Base-by-base conservation (phyloP, 2,329 filamentous ascomycete genomes). In the Alternaria metachromatica region DNA sequence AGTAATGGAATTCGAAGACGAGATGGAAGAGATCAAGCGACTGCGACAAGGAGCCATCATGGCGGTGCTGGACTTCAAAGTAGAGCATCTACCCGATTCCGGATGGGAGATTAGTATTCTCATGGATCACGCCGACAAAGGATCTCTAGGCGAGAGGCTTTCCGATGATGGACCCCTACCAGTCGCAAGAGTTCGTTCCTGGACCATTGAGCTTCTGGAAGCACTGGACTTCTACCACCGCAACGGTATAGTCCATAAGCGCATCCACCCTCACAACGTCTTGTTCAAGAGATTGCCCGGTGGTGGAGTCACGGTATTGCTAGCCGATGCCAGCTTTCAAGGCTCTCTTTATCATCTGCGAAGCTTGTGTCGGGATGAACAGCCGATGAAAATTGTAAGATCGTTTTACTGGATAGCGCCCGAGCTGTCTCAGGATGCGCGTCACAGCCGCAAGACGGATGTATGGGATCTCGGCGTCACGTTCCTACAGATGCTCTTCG, bases 401-500 rank as follows among this genome's bases (percentile, higher is more conserved):
- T 94, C 93, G 15, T 89, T 91, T 2, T 93, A 93, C 69, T 97
- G 94, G 94, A 81, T 92, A 7, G 89, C 94, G 2, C 92, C 94
- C 1, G 94, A 97, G 80, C 86, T 94, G 55, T 87, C 87, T 6
- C 28, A 87, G 86, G 63, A 90, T 87, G 26, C 86, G 23, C 76
- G 78, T 41, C 78, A 79, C 56, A 91, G 78, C 85, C 90, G 81
- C 72, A 97, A 97, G 78, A 93, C 93, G 0, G 96, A 98, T 77
- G 88, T 98, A 9, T 99, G 96, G 96, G 92, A 97, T 69, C 89
- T 99, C 72, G 96, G 96, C 5, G 88, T 97, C 28, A 87, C 97
- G 6, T 92, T 97, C 71, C 80, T 97, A 43, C 95, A 99, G 78
- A 97, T 98, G 93, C 87, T 96, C 4, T 95, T 97, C 77, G 96